Evolutionary conservation across 495 filamentous ascomycete species (phyloP).

Genomic region (Cercophora scortea): DNA sequence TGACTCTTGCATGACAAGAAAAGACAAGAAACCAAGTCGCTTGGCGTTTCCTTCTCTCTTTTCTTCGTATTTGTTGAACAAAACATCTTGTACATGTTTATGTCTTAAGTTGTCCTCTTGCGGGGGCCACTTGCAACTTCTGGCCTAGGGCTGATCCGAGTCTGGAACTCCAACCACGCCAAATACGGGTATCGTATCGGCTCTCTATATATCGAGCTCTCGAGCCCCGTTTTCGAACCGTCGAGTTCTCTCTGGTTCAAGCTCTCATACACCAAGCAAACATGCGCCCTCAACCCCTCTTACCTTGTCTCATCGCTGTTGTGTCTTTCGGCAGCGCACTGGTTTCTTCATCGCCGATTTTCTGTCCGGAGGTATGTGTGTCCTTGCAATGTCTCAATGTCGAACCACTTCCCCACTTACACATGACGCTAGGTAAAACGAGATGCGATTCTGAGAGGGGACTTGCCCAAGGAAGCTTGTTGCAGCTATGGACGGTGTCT

Average conservation of each 20-base stretch:
- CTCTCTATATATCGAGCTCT: background rate
- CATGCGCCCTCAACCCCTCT: background rate
- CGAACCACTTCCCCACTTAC: background rate
- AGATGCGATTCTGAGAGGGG: conserved; percentile 38
- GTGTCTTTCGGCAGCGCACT: conserved; percentile 10
- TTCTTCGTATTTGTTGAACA: too few species aligned
- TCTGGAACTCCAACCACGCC: background rate
- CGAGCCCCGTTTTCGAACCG: background rate
- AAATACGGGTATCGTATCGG: background rate
- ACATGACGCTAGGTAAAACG: conserved; percentile 27
- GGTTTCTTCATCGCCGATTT: conserved; percentile 20
- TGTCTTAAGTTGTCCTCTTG: too few species aligned
- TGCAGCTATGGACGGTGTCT: conserved; percentile 43
- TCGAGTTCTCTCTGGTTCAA: background rate
- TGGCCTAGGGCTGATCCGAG: too few species aligned
- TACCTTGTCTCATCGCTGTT: conserved; percentile 5
- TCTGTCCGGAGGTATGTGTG: conserved; percentile 29
- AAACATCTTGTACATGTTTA: too few species aligned
- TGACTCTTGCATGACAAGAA: too few species aligned
- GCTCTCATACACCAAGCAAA: background rate
- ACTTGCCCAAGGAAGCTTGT: conserved; percentile 36
- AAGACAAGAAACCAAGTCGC: too few species aligned
- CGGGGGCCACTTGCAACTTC: too few species aligned
- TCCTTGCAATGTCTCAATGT: background rate
- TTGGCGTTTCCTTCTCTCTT: too few species aligned